phyloP scores from a whole-genome alignment of 1,284 basidiomycete genomes.

The Cutaneotrichosporon curvatum region DNA sequence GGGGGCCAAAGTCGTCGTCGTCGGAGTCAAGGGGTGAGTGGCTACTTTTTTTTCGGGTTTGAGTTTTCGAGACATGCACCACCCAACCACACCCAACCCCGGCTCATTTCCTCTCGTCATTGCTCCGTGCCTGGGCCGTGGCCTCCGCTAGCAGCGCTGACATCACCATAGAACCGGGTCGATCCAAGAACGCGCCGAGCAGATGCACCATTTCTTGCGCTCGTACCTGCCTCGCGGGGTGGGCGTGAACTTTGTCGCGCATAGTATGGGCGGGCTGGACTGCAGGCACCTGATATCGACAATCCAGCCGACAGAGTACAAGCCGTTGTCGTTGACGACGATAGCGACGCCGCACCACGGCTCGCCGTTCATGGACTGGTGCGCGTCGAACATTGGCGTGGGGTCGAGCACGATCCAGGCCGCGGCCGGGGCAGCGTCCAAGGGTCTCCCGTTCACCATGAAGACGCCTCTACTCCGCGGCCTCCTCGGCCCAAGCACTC shows the following conservation, averaged over 20 bases:
- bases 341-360: conserved; percentile 92
- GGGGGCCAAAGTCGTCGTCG: conserved; percentile 90
- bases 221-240: conserved; percentile 56
- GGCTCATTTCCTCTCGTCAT: too few species aligned
- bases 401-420: conserved; percentile 50
- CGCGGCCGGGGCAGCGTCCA: conserved; percentile 23
- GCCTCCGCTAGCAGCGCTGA: neutral
- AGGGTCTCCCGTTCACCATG: conserved; percentile 47
- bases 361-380: conserved; percentile 99
- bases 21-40: conserved; percentile 80
- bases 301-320: conserved; percentile 73
- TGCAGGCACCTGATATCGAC: conserved; percentile 84
- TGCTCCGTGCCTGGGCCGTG: conserved; percentile 1
- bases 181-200: conserved; percentile 72
- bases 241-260: conserved; percentile 87
- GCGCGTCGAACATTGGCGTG: conserved; percentile 80
- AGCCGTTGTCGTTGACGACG: conserved; percentile 78
- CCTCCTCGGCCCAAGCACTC: conserved; percentile 6
- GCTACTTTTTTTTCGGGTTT: neutral
- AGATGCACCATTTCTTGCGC: conserved; percentile 68
- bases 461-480: conserved; percentile 48
- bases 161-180: conserved; percentile 81
- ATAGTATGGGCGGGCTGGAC: conserved; percentile 93
- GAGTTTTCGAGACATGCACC: neutral
- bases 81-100: too few species aligned